These are phyloP conservation scores for Ambrosiella xylebori DNA, from an alignment of 2,329 filamentous ascomycete genomes.

Conservation along the genomic window DNA sequence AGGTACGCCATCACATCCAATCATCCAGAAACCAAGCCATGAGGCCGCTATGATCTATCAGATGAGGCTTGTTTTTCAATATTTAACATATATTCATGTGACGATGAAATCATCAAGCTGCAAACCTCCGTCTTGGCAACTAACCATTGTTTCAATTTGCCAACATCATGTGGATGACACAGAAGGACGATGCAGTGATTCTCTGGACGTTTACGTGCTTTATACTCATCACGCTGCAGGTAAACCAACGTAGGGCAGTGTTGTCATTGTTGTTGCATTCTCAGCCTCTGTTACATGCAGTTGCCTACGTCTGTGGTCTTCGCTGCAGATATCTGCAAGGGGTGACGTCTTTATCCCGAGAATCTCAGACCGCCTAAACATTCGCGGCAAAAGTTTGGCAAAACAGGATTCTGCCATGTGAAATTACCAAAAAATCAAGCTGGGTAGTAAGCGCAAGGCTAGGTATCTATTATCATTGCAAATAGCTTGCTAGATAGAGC, in stretches of 20 bases:
- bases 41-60: not conserved
- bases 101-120: not conserved
- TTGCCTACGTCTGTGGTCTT: not conserved
- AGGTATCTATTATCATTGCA: not conserved
- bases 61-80: no score
- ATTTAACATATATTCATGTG: not conserved
- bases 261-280: not conserved
- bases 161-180: no score
- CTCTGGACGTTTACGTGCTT: no score
- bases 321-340: not conserved
- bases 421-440: not conserved
- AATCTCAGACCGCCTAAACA: not conserved
- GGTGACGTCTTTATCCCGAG: not conserved
- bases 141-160: not conserved
- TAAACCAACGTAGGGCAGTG: not conserved
- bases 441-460: not conserved
- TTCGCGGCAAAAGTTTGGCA: not conserved
- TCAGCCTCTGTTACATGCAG: not conserved
- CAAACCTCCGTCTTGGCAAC: not conserved
- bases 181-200: no score
- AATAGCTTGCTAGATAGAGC: not conserved
- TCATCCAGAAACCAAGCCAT: not conserved
- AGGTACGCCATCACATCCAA: not conserved
- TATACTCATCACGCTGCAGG: not conserved
- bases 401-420: not conserved